phyloP scores from a whole-genome alignment of 169 alveolate species.

The Cryptosporidium canis region DNA sequence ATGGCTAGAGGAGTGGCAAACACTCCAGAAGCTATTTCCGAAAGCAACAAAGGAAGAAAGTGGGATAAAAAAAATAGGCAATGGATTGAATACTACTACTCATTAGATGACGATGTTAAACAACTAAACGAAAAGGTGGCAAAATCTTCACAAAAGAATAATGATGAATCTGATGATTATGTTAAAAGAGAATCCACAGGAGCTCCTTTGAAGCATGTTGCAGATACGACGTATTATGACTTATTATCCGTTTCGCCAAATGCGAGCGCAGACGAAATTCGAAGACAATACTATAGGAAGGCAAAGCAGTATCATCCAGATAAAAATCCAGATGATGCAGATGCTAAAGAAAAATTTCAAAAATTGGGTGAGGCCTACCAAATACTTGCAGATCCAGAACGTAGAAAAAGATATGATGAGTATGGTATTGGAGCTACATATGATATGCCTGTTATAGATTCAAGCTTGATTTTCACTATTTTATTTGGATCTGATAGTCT shows the following conservation, averaged over 20 bases:
- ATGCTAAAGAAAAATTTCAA: slow-evolving; percentile 88
- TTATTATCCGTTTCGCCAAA: slow-evolving; percentile 84
- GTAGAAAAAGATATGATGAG: slow-evolving; percentile 89
- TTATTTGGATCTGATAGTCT: slow-evolving; percentile 89
- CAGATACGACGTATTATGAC: slow-evolving; percentile 85
- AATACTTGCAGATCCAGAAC: slow-evolving; percentile 92
- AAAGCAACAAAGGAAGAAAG: slow-evolving; percentile 84
- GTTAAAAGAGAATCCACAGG: background rate
- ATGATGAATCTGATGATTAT: background rate
- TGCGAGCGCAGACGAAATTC: slow-evolving; percentile 79
- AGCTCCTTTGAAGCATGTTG: slow-evolving; percentile 74
- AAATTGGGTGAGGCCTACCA: slow-evolving; percentile 84
- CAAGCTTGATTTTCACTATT: slow-evolving; percentile 86
- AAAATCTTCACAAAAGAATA: slow-evolving; percentile 1
- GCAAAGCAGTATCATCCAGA: slow-evolving; percentile 94
- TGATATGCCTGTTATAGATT: slow-evolving; percentile 89
- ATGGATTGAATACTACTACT: slow-evolving; percentile 84
- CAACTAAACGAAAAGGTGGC: slow-evolving; percentile 56
- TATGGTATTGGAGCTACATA: slow-evolving; percentile 91
- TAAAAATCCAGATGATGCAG: slow-evolving; percentile 89
- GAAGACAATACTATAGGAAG: slow-evolving; percentile 85
- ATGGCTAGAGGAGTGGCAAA: slow-evolving; percentile 86
- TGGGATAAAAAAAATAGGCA: slow-evolving; percentile 88
- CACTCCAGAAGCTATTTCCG: slow-evolving; percentile 89
- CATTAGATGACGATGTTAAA: slow-evolving; percentile 82